Conservation (phyloP, 2,329 filamentous ascomycete genomes). For the Scortechinia acanthostroma region DNA sequence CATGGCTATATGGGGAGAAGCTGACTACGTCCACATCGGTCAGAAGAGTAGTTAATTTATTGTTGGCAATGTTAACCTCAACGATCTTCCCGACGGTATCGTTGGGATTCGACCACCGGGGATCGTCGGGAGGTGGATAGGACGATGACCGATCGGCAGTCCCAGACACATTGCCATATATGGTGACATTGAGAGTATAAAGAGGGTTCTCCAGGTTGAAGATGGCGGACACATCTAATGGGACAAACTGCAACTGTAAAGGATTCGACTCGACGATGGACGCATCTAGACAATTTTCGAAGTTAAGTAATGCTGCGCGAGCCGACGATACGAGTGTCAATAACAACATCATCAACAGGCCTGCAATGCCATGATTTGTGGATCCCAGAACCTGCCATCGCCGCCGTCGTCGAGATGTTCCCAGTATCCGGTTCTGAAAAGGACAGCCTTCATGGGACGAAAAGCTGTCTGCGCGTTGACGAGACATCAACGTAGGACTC, state of each 20-base stretch:
- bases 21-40: slow-evolving; percentile 68
- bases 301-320: neutral
- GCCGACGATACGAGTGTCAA: neutral
- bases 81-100: slow-evolving; percentile 68
- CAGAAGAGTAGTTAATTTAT: slow-evolving; percentile 67
- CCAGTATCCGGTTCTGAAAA: too few species aligned
- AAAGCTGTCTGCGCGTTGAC: too few species aligned
- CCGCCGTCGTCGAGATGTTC: neutral
- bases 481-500: too few species aligned
- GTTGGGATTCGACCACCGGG: slow-evolving; percentile 54
- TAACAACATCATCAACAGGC: neutral
- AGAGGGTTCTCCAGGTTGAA: slow-evolving; percentile 57
- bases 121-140: slow-evolving; percentile 51
- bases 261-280: slow-evolving; percentile 22
- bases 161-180: slow-evolving; percentile 89
- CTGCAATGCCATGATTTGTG: neutral
- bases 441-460: too few species aligned
- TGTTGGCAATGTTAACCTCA: slow-evolving; percentile 31
- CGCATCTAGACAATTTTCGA: neutral
- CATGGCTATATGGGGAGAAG: slow-evolving; percentile 59
- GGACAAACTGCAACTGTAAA: slow-evolving; percentile 70
- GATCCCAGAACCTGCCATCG: neutral
- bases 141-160: slow-evolving; percentile 38
- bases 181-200: slow-evolving; percentile 67
- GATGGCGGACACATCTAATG: slow-evolving; percentile 65